Evolutionary conservation across 148 eudicot species (phyloP).

Genomic region (Rhododendron henanense): DNA sequence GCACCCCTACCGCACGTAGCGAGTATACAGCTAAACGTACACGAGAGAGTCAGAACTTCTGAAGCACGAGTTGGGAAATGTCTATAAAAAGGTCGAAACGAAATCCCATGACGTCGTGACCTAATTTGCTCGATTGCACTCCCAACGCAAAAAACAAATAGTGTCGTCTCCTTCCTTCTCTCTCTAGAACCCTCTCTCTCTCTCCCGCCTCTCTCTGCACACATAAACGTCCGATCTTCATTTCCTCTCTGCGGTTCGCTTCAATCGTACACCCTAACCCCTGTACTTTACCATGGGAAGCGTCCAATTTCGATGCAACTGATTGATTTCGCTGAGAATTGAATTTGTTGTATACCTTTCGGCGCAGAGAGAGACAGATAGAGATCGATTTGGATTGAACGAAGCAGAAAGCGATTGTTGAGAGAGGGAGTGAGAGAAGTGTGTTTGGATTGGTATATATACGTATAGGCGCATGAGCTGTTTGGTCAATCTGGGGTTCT

Average conservation of each 20-base stretch:
- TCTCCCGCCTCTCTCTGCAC: neutral
- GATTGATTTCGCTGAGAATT: neutral
- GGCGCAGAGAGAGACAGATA: neutral
- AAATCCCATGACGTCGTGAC: neutral
- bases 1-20: neutral
- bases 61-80: neutral
- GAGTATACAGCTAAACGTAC: neutral
- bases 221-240: neutral
- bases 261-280: neutral
- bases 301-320: neutral
- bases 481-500: slow-evolving; percentile 55
- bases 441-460: neutral
- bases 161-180: neutral
- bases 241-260: neutral
- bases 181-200: neutral
- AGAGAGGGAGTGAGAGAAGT: neutral
- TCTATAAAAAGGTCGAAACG: neutral
- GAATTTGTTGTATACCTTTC: neutral
- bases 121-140: neutral
- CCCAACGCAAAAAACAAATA: neutral
- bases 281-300: neutral
- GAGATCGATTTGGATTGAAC: neutral
- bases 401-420: neutral
- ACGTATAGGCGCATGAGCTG: slow-evolving; percentile 75
- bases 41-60: neutral